A percentile compares a stretch with the other conserved stretches of the same genome.
Evolutionary conservation across 495 filamentous ascomycete species (phyloP).

Genomic region (Aspergillus sclerotiicarbonarius): DNA sequence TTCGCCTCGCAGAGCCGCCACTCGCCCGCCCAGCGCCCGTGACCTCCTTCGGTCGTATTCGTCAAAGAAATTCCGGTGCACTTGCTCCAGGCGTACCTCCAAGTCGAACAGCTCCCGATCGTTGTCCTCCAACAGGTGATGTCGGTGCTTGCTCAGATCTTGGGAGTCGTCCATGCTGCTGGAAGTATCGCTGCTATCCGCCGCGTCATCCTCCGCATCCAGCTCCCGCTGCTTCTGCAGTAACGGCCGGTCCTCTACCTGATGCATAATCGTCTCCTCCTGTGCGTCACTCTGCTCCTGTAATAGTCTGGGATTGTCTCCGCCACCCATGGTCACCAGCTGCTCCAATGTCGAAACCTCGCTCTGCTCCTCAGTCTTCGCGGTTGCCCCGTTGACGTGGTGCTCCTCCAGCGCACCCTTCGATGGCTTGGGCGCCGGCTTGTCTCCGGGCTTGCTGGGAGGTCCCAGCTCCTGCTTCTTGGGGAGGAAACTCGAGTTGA

Average conservation of each 20-base stretch:
- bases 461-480: constrained; percentile 72
- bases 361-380: constrained; percentile 25
- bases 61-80: constrained; percentile 79
- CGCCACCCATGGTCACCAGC: constrained; percentile 72
- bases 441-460: constrained; percentile 13
- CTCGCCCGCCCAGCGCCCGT: constrained; percentile 52
- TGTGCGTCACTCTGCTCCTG: constrained; percentile 78
- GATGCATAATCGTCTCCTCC: constrained; percentile 78
- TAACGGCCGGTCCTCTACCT: constrained; percentile 83
- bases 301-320: constrained; percentile 66
- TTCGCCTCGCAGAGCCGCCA: constrained; percentile 58
- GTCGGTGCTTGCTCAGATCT: constrained; percentile 52
- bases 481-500: constrained; percentile 96
- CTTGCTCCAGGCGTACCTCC: constrained; percentile 64
- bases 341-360: constrained; percentile 66
- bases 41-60: constrained; percentile 64
- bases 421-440: constrained; percentile 19
- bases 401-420: constrained; percentile 26
- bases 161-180: constrained; percentile 41
- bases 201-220: constrained; percentile 74
- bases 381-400: constrained; percentile 35
- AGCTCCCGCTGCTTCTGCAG: constrained; percentile 84
- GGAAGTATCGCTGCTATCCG: constrained; percentile 44
- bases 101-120: constrained; percentile 76
- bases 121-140: constrained; percentile 82